Conservation (phyloP, 441 rosid species). For the Populus hybrid region DNA sequence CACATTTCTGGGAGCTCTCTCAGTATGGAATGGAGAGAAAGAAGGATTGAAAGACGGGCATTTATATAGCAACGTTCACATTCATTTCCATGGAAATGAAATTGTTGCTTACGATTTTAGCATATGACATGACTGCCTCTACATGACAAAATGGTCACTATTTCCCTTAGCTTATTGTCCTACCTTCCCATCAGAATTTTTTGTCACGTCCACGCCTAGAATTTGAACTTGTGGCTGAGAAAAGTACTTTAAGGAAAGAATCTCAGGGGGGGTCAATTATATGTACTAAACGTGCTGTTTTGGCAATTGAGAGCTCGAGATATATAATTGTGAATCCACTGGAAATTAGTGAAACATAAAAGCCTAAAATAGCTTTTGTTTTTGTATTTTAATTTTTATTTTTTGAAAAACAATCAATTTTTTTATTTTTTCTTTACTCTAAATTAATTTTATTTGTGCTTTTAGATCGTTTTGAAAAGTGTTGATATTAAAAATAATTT, state of each 20-base stretch:
- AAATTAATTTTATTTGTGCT: no score
- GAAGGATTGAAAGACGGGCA: not conserved
- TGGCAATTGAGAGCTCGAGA: not conserved
- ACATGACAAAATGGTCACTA: conserved; percentile 19
- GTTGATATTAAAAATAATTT: no score
- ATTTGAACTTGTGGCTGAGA: conserved; percentile 37
- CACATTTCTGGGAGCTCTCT: conserved; percentile 42
- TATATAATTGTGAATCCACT: conserved; percentile 11
- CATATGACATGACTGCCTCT: conserved; percentile 17
- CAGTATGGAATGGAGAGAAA: conserved; percentile 2
- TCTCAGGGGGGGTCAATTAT: not conserved
- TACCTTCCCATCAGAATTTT: not conserved
- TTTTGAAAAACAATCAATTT: no score
- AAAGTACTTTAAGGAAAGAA: conserved; percentile 11
- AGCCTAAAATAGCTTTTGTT: no score
- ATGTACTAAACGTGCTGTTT: not conserved
- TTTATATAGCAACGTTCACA: conserved; percentile 15
- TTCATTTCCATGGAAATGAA: not conserved
- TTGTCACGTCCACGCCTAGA: not conserved
- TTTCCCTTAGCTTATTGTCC: conserved; percentile 2
- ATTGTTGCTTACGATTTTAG: conserved; percentile 9
- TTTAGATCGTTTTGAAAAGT: fast-evolving
- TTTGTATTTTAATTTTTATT: no score
- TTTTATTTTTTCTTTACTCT: no score
- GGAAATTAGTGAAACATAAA: conserved; percentile 1